phyloP scores from a whole-genome alignment of 371 early-diverging fungal species.

The Mortierella sp. region DNA sequence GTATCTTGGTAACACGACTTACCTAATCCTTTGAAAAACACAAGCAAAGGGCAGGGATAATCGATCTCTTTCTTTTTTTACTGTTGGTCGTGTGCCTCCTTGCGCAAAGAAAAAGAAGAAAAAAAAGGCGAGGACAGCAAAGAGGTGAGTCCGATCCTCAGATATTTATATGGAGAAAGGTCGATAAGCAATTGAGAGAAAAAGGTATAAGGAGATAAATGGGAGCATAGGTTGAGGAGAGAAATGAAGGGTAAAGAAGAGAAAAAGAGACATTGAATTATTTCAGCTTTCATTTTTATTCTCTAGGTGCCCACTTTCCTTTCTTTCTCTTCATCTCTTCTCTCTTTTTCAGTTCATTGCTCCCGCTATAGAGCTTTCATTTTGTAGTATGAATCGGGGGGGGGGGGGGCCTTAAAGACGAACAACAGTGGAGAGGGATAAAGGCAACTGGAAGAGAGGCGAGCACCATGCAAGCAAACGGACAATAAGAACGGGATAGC shows the following conservation, averaged over 20 bases:
- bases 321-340: background rate
- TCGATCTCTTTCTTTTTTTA: background rate
- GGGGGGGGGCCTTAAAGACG: too few relatives aligned
- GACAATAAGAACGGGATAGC: background rate
- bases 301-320: too few relatives aligned
- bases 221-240: background rate
- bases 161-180: background rate
- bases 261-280: background rate
- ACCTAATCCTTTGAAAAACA: background rate
- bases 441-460: background rate
- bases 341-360: background rate
- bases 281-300: background rate
- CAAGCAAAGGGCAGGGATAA: background rate
- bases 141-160: background rate
- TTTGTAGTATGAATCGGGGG: background rate
- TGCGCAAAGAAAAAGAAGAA: background rate
- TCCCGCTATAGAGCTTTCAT: background rate
- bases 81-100: background rate
- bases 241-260: background rate
- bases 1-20: background rate
- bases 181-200: background rate
- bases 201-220: background rate
- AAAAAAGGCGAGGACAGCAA: background rate
- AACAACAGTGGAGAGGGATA: too few relatives aligned
- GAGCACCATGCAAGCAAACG: constrained; percentile 1